These are phyloP conservation scores for Cadophora sp. DNA, from an alignment of 2,329 filamentous ascomycete genomes.

Conservation along the genomic window DNA sequence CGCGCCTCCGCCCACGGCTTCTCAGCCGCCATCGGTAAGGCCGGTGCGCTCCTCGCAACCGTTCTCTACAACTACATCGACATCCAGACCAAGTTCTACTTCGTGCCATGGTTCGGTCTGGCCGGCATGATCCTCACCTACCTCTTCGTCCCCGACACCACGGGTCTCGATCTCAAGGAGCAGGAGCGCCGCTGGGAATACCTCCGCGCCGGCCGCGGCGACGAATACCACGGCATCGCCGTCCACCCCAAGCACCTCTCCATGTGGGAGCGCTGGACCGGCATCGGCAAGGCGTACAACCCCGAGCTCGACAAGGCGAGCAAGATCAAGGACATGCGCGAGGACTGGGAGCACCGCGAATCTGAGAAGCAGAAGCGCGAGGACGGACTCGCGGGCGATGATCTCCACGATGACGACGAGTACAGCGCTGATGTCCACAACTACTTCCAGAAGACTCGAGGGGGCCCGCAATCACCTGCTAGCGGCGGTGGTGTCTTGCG, in stretches of 20 bases:
- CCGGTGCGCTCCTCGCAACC: constrained; percentile 84
- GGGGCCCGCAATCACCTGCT: background rate
- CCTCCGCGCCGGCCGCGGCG: constrained; percentile 77
- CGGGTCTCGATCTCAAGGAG: constrained; percentile 94
- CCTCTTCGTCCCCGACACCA: constrained; percentile 94
- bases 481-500: background rate
- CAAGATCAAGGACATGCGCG: constrained; percentile 82
- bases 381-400: constrained; percentile 28
- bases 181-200: constrained; percentile 93
- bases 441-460: constrained; percentile 33
- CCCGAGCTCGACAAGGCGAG: constrained; percentile 81
- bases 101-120: constrained; percentile 95
- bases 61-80: constrained; percentile 96
- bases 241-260: constrained; percentile 90
- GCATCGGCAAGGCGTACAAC: constrained; percentile 83
- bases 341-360: constrained; percentile 66
- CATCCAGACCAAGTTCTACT: constrained; percentile 83
- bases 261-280: constrained; percentile 82
- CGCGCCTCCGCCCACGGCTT: constrained; percentile 94
- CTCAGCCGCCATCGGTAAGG: constrained; percentile 89
- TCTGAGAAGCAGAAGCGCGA: constrained; percentile 46
- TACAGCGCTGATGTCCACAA: constrained; percentile 37
- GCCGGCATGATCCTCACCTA: constrained; percentile 82
- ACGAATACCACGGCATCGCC: constrained; percentile 92
- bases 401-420: constrained; percentile 42